Base-by-base conservation (phyloP, 2,329 filamentous ascomycete species). In the Sclerotinia trifoliorum region DNA sequence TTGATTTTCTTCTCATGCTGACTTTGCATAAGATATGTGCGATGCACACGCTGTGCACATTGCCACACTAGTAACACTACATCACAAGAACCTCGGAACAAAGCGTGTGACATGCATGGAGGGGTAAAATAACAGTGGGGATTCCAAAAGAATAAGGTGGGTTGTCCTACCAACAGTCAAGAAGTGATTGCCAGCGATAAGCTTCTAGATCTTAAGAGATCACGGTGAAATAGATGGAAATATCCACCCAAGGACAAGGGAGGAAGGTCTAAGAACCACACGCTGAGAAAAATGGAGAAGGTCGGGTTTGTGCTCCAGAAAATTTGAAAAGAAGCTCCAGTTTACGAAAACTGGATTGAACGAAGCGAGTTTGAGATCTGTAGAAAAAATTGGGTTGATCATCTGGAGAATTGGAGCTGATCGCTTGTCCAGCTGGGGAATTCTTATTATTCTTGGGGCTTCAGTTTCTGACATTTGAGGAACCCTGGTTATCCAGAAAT, bases 371-470 rank as follows among this genome's bases (percentile, higher is more conserved):
- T 46, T 55, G 62, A 48, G 62, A 56, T 46, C 19, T 65, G 21
- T 29, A 24, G 51, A 65, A 65, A 65, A 56, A 56, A n/a, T 65
- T 56, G 49, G 21, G 35, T 24, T 65, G 62, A 56, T 65, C 63
- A 65, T 65, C 63, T 65, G 63, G 63, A 65, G 63, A 42, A 49
- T 62, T 49, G 51, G 63, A 65, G 62, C 62, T 35, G 58, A 49
- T 62, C 4, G 58, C 19, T 49, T 62, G 21, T 24, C 46, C 63
- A 57, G 63, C 24, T 46, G 63, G 63, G 42, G 63, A 49, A 62
- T 62, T n/a, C 29, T 35, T 10, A 62, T 62, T 48, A 62, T 62
- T 48, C 13, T 65, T 58, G 63, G 63, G 51, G 51, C 51, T 24
- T 44, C 21, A 32, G 26, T 19, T 19, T 44, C 39, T 65, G 51